Base-by-base conservation (phyloP, 1,284 basidiomycete species). In the Cryptococcus depauperatus region DNA sequence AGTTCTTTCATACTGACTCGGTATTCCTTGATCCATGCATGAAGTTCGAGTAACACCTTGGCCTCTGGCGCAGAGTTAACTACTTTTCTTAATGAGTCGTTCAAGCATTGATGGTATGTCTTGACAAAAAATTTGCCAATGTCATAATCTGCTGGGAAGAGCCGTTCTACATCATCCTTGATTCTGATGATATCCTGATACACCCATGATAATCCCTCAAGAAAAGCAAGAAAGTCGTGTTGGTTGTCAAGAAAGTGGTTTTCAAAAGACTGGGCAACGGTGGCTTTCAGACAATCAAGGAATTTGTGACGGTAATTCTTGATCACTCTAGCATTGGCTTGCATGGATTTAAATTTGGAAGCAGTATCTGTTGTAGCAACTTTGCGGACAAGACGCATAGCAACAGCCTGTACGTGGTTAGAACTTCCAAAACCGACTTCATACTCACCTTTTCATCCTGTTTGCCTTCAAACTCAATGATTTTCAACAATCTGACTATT, bases 261-360 rank as follows among this genome's bases (percentile, higher is more conserved):
- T 6, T 84, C 77, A 58, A 95, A 89, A 46, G 81, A 79, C 33
- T 75, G 75, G 51, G 81, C 79, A 52, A 93, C 85, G 2, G 86
- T 83, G 14, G 84, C 79, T 2, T 79, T 76, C 65, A 98, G 85
- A 23, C 79, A 78, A 59, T 87, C 86, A 51, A 83, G 79, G 51
- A 96, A 79, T 67, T 92, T 96, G 51, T 85, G 84, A 10, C 91
- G 82, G 69, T 97, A 98, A 67, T 96, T 87, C 72, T 98, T 98
- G 71, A 98, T 84, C 33, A 89, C 77, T 43, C 93, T 83, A 6
- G 91, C 88, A 56, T 93, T 85, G 37, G 91, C 92, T 69, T 89
- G 85, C 77, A 90, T 81, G 9, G 86, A 89, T 64, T 81, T 85
- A 74, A 90, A 91, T 67, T 87, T 88, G 16, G 87, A 83, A 1